Evolutionary conservation across 345 rosid species (phyloP), one percentile per base, ranked within the genome.

Genomic region (Hirschfeldia incana): DNA sequence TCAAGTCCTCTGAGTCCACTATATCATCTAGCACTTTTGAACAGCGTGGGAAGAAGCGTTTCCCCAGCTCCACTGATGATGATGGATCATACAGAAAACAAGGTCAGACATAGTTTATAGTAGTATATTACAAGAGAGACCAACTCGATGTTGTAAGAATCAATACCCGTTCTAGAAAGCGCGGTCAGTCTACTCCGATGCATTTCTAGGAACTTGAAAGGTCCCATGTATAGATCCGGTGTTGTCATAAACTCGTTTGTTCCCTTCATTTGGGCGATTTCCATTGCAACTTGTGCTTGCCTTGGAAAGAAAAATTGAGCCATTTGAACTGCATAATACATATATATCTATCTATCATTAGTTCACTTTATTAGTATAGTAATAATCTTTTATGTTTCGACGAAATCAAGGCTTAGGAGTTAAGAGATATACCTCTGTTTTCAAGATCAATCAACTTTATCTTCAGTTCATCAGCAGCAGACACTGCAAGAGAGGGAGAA

Each of bases 161-260:
- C n/a, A n/a, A n/a, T n/a, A 94, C 98, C 98, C 17, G 94, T 88
- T 87, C 62, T 87, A 66, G 94, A 91, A 66, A 94, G 94, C 6
- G 91, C 97, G 77, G 28, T 82, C 75, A 88, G 69, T 79, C 97
- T 85, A 37, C 73, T 84, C 67, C 81, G 87, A 80, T 92, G 89
- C 87, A 86, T 86, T 79, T 89, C 93, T 67, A 88, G 85, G 69
- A 94, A 81, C 65, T 65, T 80, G 82, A 87, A 85, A 80, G 98
- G 91, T 53, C 85, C 82, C 68, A 85, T 91, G 21, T 85, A 85
- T 78, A 82, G 64, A 72, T 86, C 92, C 73, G 84, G 75, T 5
- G 89, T 42, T 16, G 86, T 80, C 27, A 82, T 70, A 78, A 87
- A 92, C 80, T 90, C 94, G 0, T 79, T 78, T 72, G 93, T 88